Conservation (phyloP, 2,329 filamentous ascomycete genomes). For the Dothistroma septosporum region DNA sequence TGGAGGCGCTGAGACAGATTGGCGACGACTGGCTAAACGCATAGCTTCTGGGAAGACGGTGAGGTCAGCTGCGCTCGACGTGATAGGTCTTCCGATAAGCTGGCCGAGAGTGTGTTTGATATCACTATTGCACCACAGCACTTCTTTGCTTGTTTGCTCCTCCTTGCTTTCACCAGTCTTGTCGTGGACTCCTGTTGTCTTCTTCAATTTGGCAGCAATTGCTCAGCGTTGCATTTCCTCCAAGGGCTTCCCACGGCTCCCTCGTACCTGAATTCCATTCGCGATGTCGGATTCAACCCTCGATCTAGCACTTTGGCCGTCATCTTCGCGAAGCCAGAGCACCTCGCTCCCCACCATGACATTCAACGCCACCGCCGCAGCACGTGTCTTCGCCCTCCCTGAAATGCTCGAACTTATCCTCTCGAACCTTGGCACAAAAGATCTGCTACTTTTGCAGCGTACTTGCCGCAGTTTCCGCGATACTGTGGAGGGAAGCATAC, state of each 20-base stretch:
- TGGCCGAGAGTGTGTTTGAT: not conserved
- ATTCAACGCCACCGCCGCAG: not conserved
- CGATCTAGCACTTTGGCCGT: not conserved
- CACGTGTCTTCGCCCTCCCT: constrained; percentile 33
- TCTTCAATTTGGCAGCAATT: not conserved
- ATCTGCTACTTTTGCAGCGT: constrained; percentile 35
- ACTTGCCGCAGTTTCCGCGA: constrained; percentile 28
- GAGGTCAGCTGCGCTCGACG: not conserved
- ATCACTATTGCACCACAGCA: not conserved
- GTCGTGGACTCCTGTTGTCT: not conserved
- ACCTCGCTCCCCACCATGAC: not conserved
- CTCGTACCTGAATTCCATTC: not conserved
- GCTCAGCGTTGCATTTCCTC: not conserved
- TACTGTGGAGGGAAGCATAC: constrained; percentile 27
- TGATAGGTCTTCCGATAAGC: not conserved
- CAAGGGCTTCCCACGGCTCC: not conserved
- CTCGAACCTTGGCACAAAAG: constrained; percentile 28
- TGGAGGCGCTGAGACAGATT: not conserved
- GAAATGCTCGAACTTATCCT: constrained; percentile 41
- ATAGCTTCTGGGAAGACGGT: too few species aligned
- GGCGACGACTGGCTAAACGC: too few species aligned
- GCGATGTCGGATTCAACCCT: not conserved
- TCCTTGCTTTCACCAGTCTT: not conserved
- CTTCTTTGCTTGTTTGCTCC: constrained; percentile 3
- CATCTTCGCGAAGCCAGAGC: not conserved